Percentiles rank a stretch among this genome's conserved stretches.
Conservation (phyloP, 768 basidiomycete genomes). For the Lanmaoa rubissima region DNA sequence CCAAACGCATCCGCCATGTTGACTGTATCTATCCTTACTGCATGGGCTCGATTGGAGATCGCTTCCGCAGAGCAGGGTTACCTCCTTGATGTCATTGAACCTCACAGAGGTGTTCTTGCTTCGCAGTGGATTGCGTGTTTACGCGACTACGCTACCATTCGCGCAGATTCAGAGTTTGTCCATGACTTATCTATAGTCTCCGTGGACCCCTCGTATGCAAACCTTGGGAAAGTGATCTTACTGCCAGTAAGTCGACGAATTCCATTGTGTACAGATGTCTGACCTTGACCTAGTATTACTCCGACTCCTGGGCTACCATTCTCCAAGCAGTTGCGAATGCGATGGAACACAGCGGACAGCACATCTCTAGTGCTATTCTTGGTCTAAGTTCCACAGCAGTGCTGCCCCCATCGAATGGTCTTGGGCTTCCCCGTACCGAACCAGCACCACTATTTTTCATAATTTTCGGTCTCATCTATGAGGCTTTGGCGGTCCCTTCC, state of each 20-base stretch:
- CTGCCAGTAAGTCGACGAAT: conserved; percentile 65
- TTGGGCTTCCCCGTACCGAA: conserved; percentile 41
- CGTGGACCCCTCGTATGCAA: conserved; percentile 80
- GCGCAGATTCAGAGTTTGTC: conserved; percentile 83
- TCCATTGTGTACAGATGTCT: not conserved
- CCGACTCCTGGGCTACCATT: conserved; percentile 76
- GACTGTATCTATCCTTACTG: conserved; percentile 86
- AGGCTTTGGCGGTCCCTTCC: conserved; percentile 70
- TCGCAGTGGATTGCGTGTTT: conserved; percentile 86
- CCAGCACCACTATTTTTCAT: conserved; percentile 84
- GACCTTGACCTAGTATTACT: conserved; percentile 67
- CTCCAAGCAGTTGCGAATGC: conserved; percentile 81
- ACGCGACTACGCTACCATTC: conserved; percentile 88
- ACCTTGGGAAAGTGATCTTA: conserved; percentile 86
- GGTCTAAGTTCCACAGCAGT: conserved; percentile 42
- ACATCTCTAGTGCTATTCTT: conserved; percentile 79
- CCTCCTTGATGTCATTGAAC: conserved; percentile 76
- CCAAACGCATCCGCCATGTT: conserved; percentile 96
- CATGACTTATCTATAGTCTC: conserved; percentile 73
- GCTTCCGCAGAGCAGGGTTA: conserved; percentile 74
- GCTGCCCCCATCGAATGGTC: conserved; percentile 21
- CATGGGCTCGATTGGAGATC: conserved; percentile 92
- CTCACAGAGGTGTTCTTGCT: conserved; percentile 71
- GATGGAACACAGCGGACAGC: conserved; percentile 68
- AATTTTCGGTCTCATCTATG: conserved; percentile 92